These are phyloP conservation scores for Brettanomyces nanus DNA, from an alignment of 805 yeast species.

Conservation along the genomic window DNA sequence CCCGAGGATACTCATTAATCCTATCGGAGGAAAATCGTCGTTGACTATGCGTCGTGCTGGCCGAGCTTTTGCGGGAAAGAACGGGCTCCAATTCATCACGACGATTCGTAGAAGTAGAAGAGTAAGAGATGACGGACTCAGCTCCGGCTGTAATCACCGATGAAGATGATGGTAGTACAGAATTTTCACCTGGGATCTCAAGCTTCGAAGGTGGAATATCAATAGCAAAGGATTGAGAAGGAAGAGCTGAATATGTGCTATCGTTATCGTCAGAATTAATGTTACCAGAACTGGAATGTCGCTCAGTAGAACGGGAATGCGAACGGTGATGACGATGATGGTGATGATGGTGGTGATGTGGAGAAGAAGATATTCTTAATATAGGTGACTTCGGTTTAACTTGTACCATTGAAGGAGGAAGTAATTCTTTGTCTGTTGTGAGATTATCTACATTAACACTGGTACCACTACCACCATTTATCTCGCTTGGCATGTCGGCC, in stretches of 20 bases:
- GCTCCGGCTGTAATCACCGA: neutral
- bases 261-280: conserved; percentile 9
- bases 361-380: conserved; percentile 24
- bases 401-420: conserved; percentile 28
- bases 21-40: neutral
- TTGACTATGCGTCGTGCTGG: conserved; percentile 1
- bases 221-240: neutral
- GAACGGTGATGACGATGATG: conserved; percentile 10
- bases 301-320: conserved; percentile 3
- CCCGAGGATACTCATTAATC: neutral
- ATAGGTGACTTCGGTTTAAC: conserved; percentile 28
- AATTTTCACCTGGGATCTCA: neutral
- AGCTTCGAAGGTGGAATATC: neutral
- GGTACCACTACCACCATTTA: no score
- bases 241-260: neutral
- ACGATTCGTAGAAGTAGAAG: neutral
- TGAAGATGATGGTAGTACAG: neutral
- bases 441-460: conserved; percentile 10
- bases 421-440: no score
- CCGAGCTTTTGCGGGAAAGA: conserved; percentile 1
- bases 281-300: conserved; percentile 2
- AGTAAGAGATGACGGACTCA: neutral
- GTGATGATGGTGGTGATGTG: conserved; percentile 14
- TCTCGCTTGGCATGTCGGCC: neutral
- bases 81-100: neutral